Evolutionary conservation across 2,329 filamentous ascomycete species (phyloP).

Genomic region (Epichloe sylvatica): DNA sequence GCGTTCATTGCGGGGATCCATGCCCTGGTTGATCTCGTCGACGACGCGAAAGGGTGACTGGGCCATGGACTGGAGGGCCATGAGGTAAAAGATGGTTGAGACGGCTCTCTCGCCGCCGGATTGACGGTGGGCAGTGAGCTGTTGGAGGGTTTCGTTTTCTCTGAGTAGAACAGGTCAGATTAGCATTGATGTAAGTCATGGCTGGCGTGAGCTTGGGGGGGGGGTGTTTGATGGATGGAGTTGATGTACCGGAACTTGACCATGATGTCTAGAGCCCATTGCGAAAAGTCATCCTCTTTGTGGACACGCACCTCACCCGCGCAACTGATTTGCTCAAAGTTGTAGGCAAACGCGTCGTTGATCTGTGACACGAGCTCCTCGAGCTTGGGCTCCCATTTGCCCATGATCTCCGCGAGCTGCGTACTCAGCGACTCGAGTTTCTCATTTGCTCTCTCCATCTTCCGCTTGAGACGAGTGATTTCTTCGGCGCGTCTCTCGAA

Average conservation of each 20-base stretch:
- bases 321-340: constrained; percentile 88
- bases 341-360: constrained; percentile 81
- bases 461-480: constrained; percentile 49
- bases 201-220: background rate
- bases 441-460: constrained; percentile 39
- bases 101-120: constrained; percentile 93
- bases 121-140: constrained; percentile 83
- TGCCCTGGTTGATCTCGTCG: constrained; percentile 98
- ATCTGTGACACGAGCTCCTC: constrained; percentile 68
- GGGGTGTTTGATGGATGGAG: background rate
- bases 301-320: constrained; percentile 78
- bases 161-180: constrained; percentile 23
- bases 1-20: constrained; percentile 96
- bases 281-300: constrained; percentile 86
- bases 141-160: constrained; percentile 67
- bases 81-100: constrained; percentile 96
- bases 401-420: constrained; percentile 52
- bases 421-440: constrained; percentile 40
- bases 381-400: constrained; percentile 69
- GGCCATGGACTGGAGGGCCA: constrained; percentile 89
- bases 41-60: constrained; percentile 94
- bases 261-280: constrained; percentile 85
- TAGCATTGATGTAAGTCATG: background rate
- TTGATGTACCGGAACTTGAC: constrained; percentile 74
- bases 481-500: constrained; percentile 59